Evolutionary conservation across 805 yeast species (phyloP).

Genomic region (Hemisphaericaspora nanyangensis): DNA sequence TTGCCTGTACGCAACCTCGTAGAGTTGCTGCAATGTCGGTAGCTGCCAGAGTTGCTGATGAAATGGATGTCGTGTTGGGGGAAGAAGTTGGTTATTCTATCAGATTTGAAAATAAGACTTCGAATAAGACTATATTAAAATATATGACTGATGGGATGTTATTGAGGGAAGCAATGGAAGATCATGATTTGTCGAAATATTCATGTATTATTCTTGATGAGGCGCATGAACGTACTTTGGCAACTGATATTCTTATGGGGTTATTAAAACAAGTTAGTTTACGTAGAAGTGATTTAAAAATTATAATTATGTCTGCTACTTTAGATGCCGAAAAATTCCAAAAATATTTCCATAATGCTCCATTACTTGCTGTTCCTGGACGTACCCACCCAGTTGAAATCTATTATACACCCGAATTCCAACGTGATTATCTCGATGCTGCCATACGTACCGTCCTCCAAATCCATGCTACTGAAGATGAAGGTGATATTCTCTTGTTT

Average conservation of each 20-base stretch:
- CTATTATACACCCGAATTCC: slow-evolving; percentile 94
- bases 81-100: slow-evolving; percentile 94
- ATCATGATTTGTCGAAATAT: slow-evolving; percentile 73
- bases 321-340: slow-evolving; percentile 96
- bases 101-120: slow-evolving; percentile 88
- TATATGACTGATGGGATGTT: slow-evolving; percentile 99
- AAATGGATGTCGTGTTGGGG: slow-evolving; percentile 90
- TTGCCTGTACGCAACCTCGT: slow-evolving; percentile 96
- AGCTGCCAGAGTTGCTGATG: slow-evolving; percentile 95
- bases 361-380: slow-evolving; percentile 94
- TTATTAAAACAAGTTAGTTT: slow-evolving; percentile 74
- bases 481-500: slow-evolving; percentile 83
- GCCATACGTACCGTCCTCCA: slow-evolving; percentile 94
- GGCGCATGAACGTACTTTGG: slow-evolving; percentile 96
- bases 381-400: slow-evolving; percentile 97
- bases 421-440: slow-evolving; percentile 90
- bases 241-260: slow-evolving; percentile 97
- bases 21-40: slow-evolving; percentile 99
- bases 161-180: slow-evolving; percentile 95
- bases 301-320: slow-evolving; percentile 96
- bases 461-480: slow-evolving; percentile 94
- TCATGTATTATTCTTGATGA: slow-evolving; percentile 93
- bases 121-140: slow-evolving; percentile 75
- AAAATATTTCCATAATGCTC: slow-evolving; percentile 83
- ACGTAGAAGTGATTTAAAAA: slow-evolving; percentile 83